Percentiles rank a stretch among this genome's conserved stretches.
These are phyloP conservation scores for Colletotrichum sp. DNA, from an alignment of 2,329 filamentous ascomycete genomes.

Conservation along the genomic window DNA sequence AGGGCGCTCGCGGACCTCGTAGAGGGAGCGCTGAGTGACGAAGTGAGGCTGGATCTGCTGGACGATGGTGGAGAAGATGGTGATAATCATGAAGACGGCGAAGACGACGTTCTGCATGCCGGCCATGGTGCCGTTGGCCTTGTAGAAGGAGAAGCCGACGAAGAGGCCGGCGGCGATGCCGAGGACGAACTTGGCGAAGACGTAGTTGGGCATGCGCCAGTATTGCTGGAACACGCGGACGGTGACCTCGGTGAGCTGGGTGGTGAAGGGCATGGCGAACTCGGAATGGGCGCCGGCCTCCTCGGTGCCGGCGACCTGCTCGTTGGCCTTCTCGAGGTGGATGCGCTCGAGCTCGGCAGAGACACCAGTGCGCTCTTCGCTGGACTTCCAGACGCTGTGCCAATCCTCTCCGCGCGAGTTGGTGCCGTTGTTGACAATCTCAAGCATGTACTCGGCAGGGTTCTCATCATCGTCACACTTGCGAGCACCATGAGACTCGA, in stretches of 20 bases:
- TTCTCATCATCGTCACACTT: slow-evolving; percentile 67
- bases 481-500: slow-evolving; percentile 67
- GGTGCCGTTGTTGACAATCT: slow-evolving; percentile 47
- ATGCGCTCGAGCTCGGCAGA: slow-evolving; percentile 69
- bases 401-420: slow-evolving; percentile 59
- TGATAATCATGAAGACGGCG: slow-evolving; percentile 75
- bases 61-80: slow-evolving; percentile 73
- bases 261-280: slow-evolving; percentile 76
- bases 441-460: slow-evolving; percentile 78
- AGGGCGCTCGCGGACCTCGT: slow-evolving; percentile 79
- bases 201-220: slow-evolving; percentile 80
- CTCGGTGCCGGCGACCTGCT: slow-evolving; percentile 20
- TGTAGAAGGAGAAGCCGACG: slow-evolving; percentile 76
- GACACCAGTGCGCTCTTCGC: slow-evolving; percentile 54
- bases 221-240: slow-evolving; percentile 80
- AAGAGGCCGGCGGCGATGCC: slow-evolving; percentile 68
- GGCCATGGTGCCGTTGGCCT: slow-evolving; percentile 57
- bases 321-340: slow-evolving; percentile 49
- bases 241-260: slow-evolving; percentile 70
- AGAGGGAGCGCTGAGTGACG: slow-evolving; percentile 73
- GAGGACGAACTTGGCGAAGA: slow-evolving; percentile 74
- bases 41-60: slow-evolving; percentile 81
- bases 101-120: slow-evolving; percentile 81
- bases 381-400: slow-evolving; percentile 69
- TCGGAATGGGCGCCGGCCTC: slow-evolving; percentile 53